Evolutionary conservation across 164 flowering plant species (phyloP).

Genomic region (Aristolochia fimbriata): DNA sequence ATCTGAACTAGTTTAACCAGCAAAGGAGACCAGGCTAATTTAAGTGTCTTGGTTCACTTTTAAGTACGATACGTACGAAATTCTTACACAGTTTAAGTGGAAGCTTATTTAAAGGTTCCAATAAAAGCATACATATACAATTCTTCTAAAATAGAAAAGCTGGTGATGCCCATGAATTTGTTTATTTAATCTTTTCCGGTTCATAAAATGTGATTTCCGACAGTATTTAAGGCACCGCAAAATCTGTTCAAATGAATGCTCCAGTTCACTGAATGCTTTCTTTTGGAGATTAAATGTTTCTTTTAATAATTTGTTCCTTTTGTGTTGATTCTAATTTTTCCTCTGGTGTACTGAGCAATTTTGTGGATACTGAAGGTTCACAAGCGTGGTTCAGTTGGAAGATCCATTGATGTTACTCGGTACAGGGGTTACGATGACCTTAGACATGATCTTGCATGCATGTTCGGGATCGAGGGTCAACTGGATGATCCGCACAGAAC

Average conservation of each 20-base stretch:
- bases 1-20: too few relatives aligned
- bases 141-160: too few relatives aligned
- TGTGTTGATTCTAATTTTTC: not conserved
- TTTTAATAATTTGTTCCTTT: not conserved
- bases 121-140: too few relatives aligned
- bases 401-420: constrained; percentile 79
- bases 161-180: too few relatives aligned
- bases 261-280: not conserved
- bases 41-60: too few relatives aligned
- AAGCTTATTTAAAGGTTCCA: too few relatives aligned
- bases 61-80: too few relatives aligned
- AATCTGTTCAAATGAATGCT: not conserved
- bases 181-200: too few relatives aligned
- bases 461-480: constrained; percentile 93
- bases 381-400: constrained; percentile 93
- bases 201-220: too few relatives aligned
- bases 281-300: not conserved
- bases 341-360: not conserved
- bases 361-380: constrained; percentile 45
- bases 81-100: too few relatives aligned
- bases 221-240: too few relatives aligned
- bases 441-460: constrained; percentile 68
- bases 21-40: too few relatives aligned
- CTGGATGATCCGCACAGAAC: constrained; percentile 77
- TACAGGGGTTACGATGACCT: constrained; percentile 83